phyloP scores from a whole-genome alignment of 2,329 filamentous ascomycete species.

The Ramichloridium luteum region DNA sequence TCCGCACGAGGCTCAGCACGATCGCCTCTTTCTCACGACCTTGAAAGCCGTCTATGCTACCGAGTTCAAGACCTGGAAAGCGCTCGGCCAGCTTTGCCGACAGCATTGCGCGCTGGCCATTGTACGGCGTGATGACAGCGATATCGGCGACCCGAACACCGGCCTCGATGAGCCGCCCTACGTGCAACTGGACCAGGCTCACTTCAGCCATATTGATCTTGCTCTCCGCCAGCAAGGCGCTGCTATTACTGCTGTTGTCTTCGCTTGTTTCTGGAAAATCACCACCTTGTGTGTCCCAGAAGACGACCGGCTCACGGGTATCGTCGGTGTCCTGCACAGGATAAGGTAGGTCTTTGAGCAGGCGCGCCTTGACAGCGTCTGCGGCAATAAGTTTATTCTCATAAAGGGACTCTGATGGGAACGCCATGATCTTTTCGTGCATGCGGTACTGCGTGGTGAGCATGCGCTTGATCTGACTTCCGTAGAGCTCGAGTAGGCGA shows the following conservation, averaged over 20 bases:
- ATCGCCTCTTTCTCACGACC: slow-evolving; percentile 94
- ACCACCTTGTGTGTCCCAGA: slow-evolving; percentile 96
- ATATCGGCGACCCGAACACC: slow-evolving; percentile 76
- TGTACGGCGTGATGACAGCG: slow-evolving; percentile 91
- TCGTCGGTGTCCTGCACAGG: slow-evolving; percentile 70
- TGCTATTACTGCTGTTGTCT: slow-evolving; percentile 52
- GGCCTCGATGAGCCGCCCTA: slow-evolving; percentile 60
- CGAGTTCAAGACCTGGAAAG: slow-evolving; percentile 81
- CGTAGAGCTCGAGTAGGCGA: slow-evolving; percentile 69
- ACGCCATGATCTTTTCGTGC: slow-evolving; percentile 92
- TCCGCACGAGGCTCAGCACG: slow-evolving; percentile 84
- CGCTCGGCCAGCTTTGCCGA: slow-evolving; percentile 63
- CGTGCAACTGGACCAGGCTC: slow-evolving; percentile 64
- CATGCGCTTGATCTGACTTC: slow-evolving; percentile 77
- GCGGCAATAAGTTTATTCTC: slow-evolving; percentile 69
- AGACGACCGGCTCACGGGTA: slow-evolving; percentile 75
- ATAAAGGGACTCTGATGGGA: slow-evolving; percentile 82
- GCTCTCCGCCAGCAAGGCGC: slow-evolving; percentile 54
- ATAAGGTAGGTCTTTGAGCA: slow-evolving; percentile 69
- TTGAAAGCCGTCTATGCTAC: slow-evolving; percentile 94
- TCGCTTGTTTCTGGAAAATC: slow-evolving; percentile 57
- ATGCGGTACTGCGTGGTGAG: slow-evolving; percentile 96
- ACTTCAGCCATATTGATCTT: slow-evolving; percentile 92
- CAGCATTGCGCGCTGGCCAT: slow-evolving; percentile 75
- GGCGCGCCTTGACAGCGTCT: slow-evolving; percentile 59